Evolutionary conservation across 73 alveolate species (phyloP), one percentile per base, ranked within the genome.

Genomic region (Effrenium voratum): DNA sequence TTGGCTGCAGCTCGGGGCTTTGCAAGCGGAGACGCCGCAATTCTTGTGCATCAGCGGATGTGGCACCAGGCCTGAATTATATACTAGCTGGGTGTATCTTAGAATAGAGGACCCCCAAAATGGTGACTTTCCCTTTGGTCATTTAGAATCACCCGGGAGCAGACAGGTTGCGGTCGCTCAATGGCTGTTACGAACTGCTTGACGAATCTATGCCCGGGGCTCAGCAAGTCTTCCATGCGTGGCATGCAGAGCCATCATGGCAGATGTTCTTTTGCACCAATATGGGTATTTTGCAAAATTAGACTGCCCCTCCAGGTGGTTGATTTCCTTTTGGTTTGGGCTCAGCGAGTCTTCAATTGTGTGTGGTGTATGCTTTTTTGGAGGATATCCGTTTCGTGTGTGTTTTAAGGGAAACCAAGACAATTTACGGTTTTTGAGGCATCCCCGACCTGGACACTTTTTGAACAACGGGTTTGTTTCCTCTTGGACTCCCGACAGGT

Each of bases 101-200:
- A n/a, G n/a, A n/a, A n/a, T n/a, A n/a, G n/a, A n/a, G n/a, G n/a
- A n/a, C n/a, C n/a, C n/a, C n/a, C n/a, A n/a, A n/a, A n/a, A n/a
- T n/a, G n/a, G n/a, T n/a, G n/a, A n/a, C n/a, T n/a, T n/a, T n/a
- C n/a, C n/a, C n/a, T n/a, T n/a, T n/a, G n/a, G n/a, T n/a, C n/a
- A n/a, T n/a, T n/a, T n/a, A n/a, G n/a, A n/a, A n/a, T n/a, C n/a
- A n/a, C n/a, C n/a, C n/a, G n/a, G n/a, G n/a, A n/a, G n/a, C n/a
- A n/a, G n/a, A 10, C 97, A 90, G 97, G 97, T 59, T 90, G 57
- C 97, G 68, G 52, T 66, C 97, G 28, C 97, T 90, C 34, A 90
- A 90, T 46, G 97, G 97, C 75, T 68, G 88, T 2, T 90, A 90
- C 19, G 88, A 90, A 87, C 87, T 90, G 73, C 97, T 90, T 49